Percentiles rank a stretch among this genome's conserved stretches.
phyloP scores from a whole-genome alignment of 169 alveolate species.

The Eimeria praecox region DNA sequence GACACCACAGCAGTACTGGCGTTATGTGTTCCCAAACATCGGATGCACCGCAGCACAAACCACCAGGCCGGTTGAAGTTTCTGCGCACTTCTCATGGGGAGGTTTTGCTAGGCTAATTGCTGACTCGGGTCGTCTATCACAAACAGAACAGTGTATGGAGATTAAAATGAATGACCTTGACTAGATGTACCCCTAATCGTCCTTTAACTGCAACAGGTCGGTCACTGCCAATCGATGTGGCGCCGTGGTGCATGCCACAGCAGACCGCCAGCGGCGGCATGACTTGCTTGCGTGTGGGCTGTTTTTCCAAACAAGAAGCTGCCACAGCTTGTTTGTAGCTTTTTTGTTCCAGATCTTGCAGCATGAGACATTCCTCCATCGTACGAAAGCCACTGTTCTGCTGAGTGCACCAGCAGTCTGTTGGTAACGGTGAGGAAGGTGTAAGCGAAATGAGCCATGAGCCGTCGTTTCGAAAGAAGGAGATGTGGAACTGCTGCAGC shows the following conservation, averaged over 20 bases:
- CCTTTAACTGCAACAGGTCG: neutral
- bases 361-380: neutral
- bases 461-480: neutral
- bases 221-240: neutral
- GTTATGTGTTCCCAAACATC: neutral
- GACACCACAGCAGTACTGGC: neutral
- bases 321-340: neutral
- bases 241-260: slow-evolving; percentile 16
- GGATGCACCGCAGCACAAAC: neutral
- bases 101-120: neutral
- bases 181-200: neutral
- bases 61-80: neutral
- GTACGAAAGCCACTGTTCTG: neutral
- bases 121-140: neutral
- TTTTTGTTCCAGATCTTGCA: neutral
- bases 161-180: neutral
- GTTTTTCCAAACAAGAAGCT: neutral
- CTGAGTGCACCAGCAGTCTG: slow-evolving; percentile 18
- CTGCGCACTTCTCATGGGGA: neutral
- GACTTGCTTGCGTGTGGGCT: neutral
- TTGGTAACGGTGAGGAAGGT: neutral
- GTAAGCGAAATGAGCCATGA: neutral
- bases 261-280: slow-evolving; percentile 10
- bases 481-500: neutral
- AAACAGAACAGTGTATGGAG: neutral